Conservation (phyloP, 805 yeast genomes). For the Candida sithepensis region DNA sequence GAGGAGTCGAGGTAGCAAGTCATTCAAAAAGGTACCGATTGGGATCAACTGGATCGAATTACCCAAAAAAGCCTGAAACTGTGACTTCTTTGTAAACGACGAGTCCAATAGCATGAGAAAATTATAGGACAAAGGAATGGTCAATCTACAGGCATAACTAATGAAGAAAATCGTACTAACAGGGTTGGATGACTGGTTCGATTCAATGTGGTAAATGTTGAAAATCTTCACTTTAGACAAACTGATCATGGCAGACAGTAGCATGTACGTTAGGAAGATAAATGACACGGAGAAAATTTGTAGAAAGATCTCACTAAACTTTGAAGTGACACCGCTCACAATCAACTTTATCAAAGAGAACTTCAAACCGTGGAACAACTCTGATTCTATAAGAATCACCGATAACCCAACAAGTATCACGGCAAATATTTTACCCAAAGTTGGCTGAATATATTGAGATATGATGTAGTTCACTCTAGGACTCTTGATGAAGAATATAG, state of each 20-base stretch:
- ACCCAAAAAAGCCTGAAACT: constrained; percentile 73
- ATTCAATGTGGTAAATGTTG: constrained; percentile 68
- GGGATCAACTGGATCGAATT: constrained; percentile 72
- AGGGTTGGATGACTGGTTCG: constrained; percentile 66
- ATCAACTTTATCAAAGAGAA: constrained; percentile 57
- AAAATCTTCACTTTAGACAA: constrained; percentile 66
- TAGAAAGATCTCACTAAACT: constrained; percentile 16
- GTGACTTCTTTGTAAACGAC: constrained; percentile 30
- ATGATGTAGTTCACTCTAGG: constrained; percentile 41
- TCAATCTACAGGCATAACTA: constrained; percentile 74
- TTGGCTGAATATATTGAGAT: constrained; percentile 45
- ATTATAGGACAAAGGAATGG: constrained; percentile 79
- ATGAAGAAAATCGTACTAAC: constrained; percentile 75
- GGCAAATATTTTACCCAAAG: constrained; percentile 40
- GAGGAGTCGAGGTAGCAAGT: constrained; percentile 71
- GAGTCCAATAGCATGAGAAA: constrained; percentile 60
- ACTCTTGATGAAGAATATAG: constrained; percentile 21
- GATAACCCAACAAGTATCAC: constrained; percentile 42
- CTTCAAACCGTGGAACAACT: constrained; percentile 65
- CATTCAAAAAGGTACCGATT: constrained; percentile 66
- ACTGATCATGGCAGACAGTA: constrained; percentile 60
- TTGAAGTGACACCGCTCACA: constrained; percentile 22
- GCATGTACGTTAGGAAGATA: constrained; percentile 59
- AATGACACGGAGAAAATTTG: constrained; percentile 41
- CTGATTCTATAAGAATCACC: constrained; percentile 63